Evolutionary conservation across 1,284 basidiomycete species (phyloP).

Genomic region (Amylostereum chailletii): DNA sequence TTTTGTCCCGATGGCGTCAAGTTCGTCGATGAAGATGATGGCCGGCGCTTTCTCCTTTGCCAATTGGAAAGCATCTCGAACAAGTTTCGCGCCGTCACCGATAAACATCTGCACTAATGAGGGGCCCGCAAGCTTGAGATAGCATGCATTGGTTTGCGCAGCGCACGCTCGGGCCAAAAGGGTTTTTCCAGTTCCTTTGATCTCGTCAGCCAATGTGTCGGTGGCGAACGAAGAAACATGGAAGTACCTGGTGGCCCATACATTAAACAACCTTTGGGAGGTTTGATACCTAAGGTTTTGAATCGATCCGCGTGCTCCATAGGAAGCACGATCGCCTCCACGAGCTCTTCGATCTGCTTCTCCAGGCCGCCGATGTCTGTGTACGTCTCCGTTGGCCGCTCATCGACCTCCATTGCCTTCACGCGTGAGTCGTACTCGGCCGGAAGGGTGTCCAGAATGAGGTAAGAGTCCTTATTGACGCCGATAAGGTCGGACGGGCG

Average conservation of each 20-base stretch:
- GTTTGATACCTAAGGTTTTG: slow-evolving; percentile 72
- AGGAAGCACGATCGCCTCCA: slow-evolving; percentile 73
- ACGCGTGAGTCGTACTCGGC: slow-evolving; percentile 74
- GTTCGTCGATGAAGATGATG: slow-evolving; percentile 78
- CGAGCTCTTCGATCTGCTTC: slow-evolving; percentile 78
- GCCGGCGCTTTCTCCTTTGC: slow-evolving; percentile 74
- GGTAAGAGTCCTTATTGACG: slow-evolving; percentile 99
- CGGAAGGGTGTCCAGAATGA: slow-evolving; percentile 85
- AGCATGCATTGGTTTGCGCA: slow-evolving; percentile 76
- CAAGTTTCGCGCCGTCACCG: slow-evolving; percentile 74
- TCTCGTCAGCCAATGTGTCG: neutral
- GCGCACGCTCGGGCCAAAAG: slow-evolving; percentile 72
- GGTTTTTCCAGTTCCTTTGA: slow-evolving; percentile 68
- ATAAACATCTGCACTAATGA: slow-evolving; percentile 82
- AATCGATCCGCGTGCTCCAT: slow-evolving; percentile 81
- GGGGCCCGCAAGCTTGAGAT: slow-evolving; percentile 73
- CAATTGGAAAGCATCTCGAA: slow-evolving; percentile 70
- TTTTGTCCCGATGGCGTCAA: slow-evolving; percentile 78
- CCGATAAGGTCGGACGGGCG: slow-evolving; percentile 93
- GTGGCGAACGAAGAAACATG: neutral
- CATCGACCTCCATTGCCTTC: slow-evolving; percentile 92
- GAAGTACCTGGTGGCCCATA: slow-evolving; percentile 66
- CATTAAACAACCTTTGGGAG: slow-evolving; percentile 75
- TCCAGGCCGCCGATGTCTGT: slow-evolving; percentile 76
- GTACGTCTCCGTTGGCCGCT: slow-evolving; percentile 72